Percentiles rank a stretch among this genome's conserved stretches.
These are phyloP conservation scores for Ogataea parapolymorpha DNA, from an alignment of 805 yeast genomes.

Conservation along the genomic window DNA sequence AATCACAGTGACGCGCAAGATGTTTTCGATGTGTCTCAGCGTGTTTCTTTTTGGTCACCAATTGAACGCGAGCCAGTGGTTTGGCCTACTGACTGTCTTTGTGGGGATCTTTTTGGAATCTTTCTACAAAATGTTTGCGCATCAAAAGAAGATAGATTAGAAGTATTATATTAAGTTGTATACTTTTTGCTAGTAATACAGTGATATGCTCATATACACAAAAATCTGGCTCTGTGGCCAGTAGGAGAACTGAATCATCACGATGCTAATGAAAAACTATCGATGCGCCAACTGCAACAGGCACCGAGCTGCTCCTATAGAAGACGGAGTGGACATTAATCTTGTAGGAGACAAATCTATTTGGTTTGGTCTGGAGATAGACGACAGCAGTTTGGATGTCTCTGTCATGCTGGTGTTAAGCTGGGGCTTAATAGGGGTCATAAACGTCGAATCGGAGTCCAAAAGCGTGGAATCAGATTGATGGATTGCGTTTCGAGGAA, in stretches of 20 bases:
- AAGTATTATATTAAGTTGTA: conserved; percentile 1
- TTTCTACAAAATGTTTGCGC: conserved; percentile 35
- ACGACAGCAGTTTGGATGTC: conserved; percentile 4
- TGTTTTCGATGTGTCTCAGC: conserved; percentile 90
- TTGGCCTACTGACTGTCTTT: conserved; percentile 76
- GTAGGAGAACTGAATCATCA: conserved; percentile 3
- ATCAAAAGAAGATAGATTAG: conserved; percentile 8
- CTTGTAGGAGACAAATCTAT: conserved; percentile 37
- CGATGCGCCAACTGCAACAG: conserved; percentile 40
- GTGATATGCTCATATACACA: conserved; percentile 10
- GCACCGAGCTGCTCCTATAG: conserved; percentile 47
- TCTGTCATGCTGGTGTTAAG: conserved; percentile 3
- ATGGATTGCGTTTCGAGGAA: conserved; percentile 23
- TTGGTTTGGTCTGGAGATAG: conserved; percentile 2
- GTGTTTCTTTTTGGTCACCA: conserved; percentile 84
- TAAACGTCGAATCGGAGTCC: conserved; percentile 12
- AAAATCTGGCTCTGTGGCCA: neutral
- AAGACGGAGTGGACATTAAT: conserved; percentile 42
- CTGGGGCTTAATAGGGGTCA: conserved; percentile 17
- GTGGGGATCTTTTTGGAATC: conserved; percentile 86
- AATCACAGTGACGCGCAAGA: conserved; percentile 93
- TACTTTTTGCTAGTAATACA: conserved; percentile 6
- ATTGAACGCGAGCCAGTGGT: conserved; percentile 64
- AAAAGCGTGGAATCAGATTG: conserved; percentile 14
- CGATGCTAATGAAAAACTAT: conserved; percentile 14